Conservation (phyloP, 345 rosid genomes). For the Luvunga scandens region DNA sequence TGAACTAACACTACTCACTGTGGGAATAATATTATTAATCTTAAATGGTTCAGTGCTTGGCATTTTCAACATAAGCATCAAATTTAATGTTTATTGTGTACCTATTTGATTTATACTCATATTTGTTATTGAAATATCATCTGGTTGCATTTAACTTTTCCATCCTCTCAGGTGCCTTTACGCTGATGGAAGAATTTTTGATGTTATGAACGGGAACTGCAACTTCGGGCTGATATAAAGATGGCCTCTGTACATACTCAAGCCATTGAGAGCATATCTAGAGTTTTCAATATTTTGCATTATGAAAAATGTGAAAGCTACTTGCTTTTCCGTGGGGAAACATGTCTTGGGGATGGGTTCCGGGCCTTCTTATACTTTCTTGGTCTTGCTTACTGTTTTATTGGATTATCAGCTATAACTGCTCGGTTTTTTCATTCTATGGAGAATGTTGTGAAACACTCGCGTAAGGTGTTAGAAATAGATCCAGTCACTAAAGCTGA, state of each 20-base stretch:
- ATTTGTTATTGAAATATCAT: not conserved
- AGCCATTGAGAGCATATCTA: constrained; percentile 17
- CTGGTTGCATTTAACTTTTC: constrained; percentile 10
- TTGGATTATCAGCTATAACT: constrained; percentile 86
- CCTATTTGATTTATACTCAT: not conserved
- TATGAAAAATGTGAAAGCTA: constrained; percentile 50
- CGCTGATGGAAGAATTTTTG: constrained; percentile 15
- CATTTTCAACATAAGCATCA: not conserved
- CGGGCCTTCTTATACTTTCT: constrained; percentile 57
- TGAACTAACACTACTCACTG: not conserved
- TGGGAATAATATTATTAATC: not conserved
- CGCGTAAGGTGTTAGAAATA: constrained; percentile 62
- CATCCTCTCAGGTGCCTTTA: constrained; percentile 23
- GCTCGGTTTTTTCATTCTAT: constrained; percentile 77
- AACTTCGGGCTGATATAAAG: constrained; percentile 12
- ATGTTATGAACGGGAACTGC: constrained; percentile 18
- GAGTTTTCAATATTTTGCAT: constrained; percentile 23
- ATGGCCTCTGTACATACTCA: constrained; percentile 39
- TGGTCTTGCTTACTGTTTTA: constrained; percentile 80
- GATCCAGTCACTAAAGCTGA: constrained; percentile 58
- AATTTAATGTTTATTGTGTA: not conserved
- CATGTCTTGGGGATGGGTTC: constrained; percentile 38
- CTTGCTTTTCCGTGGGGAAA: constrained; percentile 59
- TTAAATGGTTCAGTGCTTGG: not conserved
- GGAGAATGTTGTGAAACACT: constrained; percentile 91